Evolutionary conservation across 345 rosid species (phyloP).

Genomic region (Boechera stricta): DNA sequence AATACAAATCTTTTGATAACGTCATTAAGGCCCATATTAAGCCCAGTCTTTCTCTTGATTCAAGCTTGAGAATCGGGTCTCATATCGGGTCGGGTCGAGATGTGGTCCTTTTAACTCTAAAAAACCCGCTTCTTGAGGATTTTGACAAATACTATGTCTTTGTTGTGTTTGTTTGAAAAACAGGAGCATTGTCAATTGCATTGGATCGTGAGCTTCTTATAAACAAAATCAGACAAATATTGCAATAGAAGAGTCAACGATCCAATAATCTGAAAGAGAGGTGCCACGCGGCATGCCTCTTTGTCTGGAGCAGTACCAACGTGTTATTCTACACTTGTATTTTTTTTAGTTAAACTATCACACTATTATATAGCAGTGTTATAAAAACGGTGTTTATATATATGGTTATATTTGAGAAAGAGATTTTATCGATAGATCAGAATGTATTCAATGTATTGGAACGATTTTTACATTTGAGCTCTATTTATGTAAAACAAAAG

Average conservation of each 20-base stretch:
- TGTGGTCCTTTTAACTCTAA: not conserved
- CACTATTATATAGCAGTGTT: too few species aligned
- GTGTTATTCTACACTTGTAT: not conserved
- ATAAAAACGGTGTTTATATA: too few species aligned
- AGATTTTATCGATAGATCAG: too few species aligned
- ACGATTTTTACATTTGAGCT: too few species aligned
- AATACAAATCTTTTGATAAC: not conserved
- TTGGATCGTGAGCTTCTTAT: conserved; percentile 37
- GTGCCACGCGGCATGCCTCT: conserved; percentile 28
- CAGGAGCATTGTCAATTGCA: conserved; percentile 25
- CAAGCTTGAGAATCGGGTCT: conserved; percentile 2
- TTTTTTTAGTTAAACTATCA: not conserved
- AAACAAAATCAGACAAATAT: not conserved
- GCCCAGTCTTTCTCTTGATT: not conserved
- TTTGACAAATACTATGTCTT: conserved; percentile 16
- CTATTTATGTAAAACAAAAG: too few species aligned
- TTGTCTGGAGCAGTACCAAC: conserved; percentile 36
- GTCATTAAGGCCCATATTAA: not conserved
- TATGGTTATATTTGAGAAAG: too few species aligned
- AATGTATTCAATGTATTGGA: too few species aligned
- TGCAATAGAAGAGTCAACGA: conserved; percentile 6
- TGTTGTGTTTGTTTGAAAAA: conserved; percentile 13
- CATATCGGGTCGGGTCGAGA: not conserved
- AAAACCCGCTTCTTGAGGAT: not conserved
- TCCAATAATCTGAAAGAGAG: not conserved